phyloP scores from a whole-genome alignment of 1,139 yeast species.

The Yamadazyma mexicana region DNA sequence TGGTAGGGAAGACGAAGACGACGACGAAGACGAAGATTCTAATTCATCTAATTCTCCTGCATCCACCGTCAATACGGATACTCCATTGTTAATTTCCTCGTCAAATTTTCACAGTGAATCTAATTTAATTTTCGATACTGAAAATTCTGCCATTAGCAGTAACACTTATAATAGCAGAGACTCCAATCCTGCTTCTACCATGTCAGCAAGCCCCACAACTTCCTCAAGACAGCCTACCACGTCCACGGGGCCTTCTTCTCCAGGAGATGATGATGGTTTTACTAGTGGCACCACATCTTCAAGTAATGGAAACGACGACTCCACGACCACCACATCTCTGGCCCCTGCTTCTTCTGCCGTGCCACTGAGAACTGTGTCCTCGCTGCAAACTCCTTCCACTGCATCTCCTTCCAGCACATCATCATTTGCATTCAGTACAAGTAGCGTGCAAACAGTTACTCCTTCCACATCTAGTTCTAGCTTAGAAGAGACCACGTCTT shows the following conservation, averaged over 20 bases:
- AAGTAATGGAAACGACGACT: too few relatives aligned
- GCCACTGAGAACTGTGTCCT: neutral
- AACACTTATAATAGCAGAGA: neutral
- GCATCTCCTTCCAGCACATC: neutral
- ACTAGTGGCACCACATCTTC: too few relatives aligned
- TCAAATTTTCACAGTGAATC: constrained; percentile 1
- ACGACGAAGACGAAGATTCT: neutral
- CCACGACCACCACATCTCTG: too few relatives aligned
- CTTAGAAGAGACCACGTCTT: neutral
- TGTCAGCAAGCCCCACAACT: neutral
- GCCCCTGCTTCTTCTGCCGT: neutral
- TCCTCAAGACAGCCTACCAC: neutral
- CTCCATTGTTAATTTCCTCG: constrained; percentile 4
- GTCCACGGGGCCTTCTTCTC: constrained; percentile 1
- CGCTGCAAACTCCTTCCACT: neutral
- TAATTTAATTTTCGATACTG: neutral
- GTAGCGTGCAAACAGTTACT: neutral
- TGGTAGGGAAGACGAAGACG: neutral
- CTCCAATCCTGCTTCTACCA: neutral
- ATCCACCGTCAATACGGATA: neutral
- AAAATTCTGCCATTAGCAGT: neutral
- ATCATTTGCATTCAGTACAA: neutral
- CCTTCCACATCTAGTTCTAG: neutral
- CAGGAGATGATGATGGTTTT: neutral
- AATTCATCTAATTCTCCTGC: neutral